phyloP scores from a whole-genome alignment of 768 basidiomycete genomes.

The Auricularia heimuer region DNA sequence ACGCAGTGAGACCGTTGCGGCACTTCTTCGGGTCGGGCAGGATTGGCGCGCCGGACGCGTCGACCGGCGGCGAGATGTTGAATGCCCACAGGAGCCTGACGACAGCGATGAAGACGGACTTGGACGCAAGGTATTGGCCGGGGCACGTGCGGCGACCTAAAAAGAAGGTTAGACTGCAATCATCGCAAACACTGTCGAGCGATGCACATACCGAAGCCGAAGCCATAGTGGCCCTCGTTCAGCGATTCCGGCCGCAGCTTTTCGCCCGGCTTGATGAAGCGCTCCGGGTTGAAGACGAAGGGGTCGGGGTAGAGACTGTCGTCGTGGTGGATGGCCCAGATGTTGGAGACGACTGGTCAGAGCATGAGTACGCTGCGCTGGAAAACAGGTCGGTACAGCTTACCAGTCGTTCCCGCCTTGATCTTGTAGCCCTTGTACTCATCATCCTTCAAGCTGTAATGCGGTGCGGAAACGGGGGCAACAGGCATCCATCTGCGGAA shows the following conservation, averaged over 20 bases:
- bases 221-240: constrained; percentile 8
- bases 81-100: constrained; percentile 8
- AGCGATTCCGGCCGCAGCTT: not conserved
- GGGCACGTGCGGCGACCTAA: constrained; percentile 4
- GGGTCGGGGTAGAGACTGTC: constrained; percentile 26
- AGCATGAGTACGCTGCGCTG: not conserved
- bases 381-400: not conserved
- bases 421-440: constrained; percentile 6
- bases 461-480: constrained; percentile 6
- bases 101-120: constrained; percentile 7
- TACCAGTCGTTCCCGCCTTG: constrained; percentile 16
- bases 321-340: constrained; percentile 33
- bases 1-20: constrained; percentile 8
- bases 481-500: constrained; percentile 7
- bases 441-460: constrained; percentile 5
- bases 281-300: constrained; percentile 27
- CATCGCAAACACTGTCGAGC: not conserved
- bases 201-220: constrained; percentile 6
- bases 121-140: constrained; percentile 6
- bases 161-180: not conserved
- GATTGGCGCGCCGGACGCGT: constrained; percentile 2
- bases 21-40: constrained; percentile 7
- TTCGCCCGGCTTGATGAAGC: constrained; percentile 19
- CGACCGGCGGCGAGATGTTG: constrained; percentile 1
- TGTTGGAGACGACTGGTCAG: constrained; percentile 10